Evolutionary conservation across 2,329 filamentous ascomycete species (phyloP), one percentile per base, ranked within the genome.

Genomic region (Phoma herbarum): DNA sequence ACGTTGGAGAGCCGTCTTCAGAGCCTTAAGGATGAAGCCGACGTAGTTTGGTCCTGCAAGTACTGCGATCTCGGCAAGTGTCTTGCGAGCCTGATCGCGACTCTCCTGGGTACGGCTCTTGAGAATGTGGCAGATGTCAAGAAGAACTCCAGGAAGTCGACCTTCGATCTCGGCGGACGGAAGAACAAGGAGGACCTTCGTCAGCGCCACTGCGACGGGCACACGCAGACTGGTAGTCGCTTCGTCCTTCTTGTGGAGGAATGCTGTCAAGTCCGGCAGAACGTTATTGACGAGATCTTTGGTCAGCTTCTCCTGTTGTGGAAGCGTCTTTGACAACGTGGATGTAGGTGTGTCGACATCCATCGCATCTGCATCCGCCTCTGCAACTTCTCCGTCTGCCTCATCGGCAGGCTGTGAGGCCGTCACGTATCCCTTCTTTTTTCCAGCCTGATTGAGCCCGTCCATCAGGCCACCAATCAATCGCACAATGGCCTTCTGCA

Each of bases 161-260:
- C 88, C 84, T 46, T 89, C 85, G 73, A 97, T 86, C 47, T 92
- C 86, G 7, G 88, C 82, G 46, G 86, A 81, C 0, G 95, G 90
- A 23, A 99, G 83, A 18, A 97, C 81, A 59, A 90, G 90, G 51
- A 99, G 81, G 16, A 98, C 84, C 77, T 97, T 97, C 60, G 96
- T 90, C 42, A 94, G 86, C 26, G 95, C 92, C 33, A 97, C 86
- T 25, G 93, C 93, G 5, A 97, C 90, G 0, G 94, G 93, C 31
- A 97, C 90, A 75, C 95, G 91, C 51, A 95, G 86, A 79, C 93
- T 97, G 76, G 99, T 94, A 48, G 93, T 93, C 1, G 92, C 89
- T 75, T 99, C 95, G 63, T 98, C 92, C 76, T 97, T 98, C 69
- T 96, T 89, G 69, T 97, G 93, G 26, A 98, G 85, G 73, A 97